phyloP scores from a whole-genome alignment of 306 rosid genomes.

The Dryas alaskensis region DNA sequence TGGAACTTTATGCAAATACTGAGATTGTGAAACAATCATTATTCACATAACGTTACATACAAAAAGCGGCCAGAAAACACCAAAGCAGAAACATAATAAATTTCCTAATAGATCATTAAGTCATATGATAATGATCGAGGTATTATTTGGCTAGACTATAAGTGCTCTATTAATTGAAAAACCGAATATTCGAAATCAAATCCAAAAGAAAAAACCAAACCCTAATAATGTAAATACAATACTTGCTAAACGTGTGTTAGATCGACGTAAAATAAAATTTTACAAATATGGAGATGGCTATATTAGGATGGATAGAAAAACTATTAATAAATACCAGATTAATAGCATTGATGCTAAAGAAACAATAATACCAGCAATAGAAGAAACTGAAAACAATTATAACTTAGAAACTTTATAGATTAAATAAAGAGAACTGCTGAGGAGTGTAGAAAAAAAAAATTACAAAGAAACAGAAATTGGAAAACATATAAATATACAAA shows the following conservation, averaged over 20 bases:
- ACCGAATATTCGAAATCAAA: background rate
- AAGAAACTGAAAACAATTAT: background rate
- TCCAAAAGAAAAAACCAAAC: background rate
- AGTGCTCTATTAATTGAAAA: background rate
- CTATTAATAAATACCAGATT: background rate
- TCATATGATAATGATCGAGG: background rate
- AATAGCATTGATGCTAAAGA: background rate
- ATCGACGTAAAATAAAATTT: background rate
- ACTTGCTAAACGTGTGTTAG: background rate
- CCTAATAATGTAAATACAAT: no score
- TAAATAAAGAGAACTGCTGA: background rate
- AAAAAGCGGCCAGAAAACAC: slow-evolving; percentile 1
- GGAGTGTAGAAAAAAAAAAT: background rate
- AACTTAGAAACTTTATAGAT: background rate
- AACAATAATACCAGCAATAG: background rate
- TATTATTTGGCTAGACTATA: background rate
- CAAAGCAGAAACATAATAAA: background rate
- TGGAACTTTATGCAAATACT: background rate
- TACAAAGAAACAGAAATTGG: background rate
- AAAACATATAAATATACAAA: background rate
- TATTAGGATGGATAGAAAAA: background rate
- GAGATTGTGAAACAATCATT: background rate
- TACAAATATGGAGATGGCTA: background rate
- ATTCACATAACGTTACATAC: background rate
- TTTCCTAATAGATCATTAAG: background rate